Conservation (phyloP, 2,329 filamentous ascomycete species). For the Ophiostoma piceae region DNA sequence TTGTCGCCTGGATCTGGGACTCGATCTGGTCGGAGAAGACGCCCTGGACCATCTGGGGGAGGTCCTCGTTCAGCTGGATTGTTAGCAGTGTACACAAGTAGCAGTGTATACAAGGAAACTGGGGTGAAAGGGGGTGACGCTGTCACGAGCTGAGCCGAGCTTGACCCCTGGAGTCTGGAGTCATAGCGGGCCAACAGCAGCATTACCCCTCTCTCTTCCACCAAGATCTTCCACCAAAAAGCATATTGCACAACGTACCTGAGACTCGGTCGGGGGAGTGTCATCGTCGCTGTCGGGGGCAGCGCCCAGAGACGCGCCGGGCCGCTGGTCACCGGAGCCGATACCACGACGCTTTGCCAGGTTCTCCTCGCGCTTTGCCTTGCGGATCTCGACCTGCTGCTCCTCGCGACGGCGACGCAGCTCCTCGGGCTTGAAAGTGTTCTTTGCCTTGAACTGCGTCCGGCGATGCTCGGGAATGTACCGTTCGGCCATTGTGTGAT, state of each 20-base stretch:
- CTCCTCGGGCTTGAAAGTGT: conserved; percentile 98
- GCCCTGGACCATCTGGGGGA: conserved; percentile 94
- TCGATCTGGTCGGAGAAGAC: conserved; percentile 99
- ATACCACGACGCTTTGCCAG: conserved; percentile 97
- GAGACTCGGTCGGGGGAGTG: conserved; percentile 85
- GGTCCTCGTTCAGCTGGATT: conserved; percentile 84
- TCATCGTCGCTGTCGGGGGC: conserved; percentile 98
- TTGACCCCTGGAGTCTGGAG: background rate
- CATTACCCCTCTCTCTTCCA: background rate
- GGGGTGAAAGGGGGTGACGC: background rate
- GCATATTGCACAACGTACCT: conserved; percentile 57
- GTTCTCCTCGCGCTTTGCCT: conserved; percentile 98
- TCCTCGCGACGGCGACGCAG: conserved; percentile 96
- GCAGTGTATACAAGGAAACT: background rate
- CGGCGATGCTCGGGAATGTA: conserved; percentile 99
- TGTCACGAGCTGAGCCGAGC: background rate
- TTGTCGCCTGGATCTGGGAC: conserved; percentile 92
- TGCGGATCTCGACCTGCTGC: conserved; percentile 98
- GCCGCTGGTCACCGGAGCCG: conserved; percentile 70
- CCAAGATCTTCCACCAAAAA: background rate
- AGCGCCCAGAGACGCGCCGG: conserved; percentile 76
- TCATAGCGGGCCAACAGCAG: background rate
- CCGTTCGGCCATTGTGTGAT: conserved; percentile 80
- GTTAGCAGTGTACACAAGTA: conserved; percentile 19
- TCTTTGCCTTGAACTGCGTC: conserved; percentile 99